A percentile compares a stretch with the other conserved stretches of the same genome.
Conservation (phyloP, 1,139 yeast genomes). For the Suhomyces anneliseae region DNA sequence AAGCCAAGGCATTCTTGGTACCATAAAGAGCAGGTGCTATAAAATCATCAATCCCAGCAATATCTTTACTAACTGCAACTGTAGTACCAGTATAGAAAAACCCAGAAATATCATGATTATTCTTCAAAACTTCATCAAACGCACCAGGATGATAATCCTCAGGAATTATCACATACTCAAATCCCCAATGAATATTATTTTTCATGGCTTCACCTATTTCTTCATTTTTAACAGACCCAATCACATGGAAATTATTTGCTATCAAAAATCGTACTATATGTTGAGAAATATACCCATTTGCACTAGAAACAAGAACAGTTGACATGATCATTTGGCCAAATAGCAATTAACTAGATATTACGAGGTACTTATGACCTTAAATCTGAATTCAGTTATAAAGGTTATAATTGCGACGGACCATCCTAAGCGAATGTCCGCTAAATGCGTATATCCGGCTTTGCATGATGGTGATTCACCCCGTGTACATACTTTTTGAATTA, state of each 20-base stretch:
- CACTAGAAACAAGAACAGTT: constrained; percentile 40
- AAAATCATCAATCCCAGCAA: constrained; percentile 9
- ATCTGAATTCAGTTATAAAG: no score
- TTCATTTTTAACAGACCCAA: constrained; percentile 37
- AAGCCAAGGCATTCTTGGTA: constrained; percentile 24
- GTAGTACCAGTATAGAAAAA: constrained; percentile 15
- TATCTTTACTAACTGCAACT: constrained; percentile 8
- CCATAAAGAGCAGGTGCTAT: constrained; percentile 22
- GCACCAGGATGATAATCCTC: constrained; percentile 29
- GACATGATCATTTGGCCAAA: neutral
- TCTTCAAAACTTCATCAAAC: constrained; percentile 30
- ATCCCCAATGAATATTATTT: constrained; percentile 18
- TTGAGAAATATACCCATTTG: constrained; percentile 42
- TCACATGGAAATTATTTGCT: constrained; percentile 29
- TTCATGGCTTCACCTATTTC: constrained; percentile 32
- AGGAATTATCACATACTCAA: constrained; percentile 28
- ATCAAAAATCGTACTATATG: constrained; percentile 22
- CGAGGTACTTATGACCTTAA: no score
- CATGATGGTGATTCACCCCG: no score
- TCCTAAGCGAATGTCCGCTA: no score
- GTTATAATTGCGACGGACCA: no score
- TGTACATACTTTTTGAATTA: no score
- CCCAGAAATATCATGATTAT: constrained; percentile 27
- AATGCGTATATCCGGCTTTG: no score
- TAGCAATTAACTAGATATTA: no score